phyloP scores from a whole-genome alignment of 148 eudicot genomes.

The Rhododendron kiyosumense region DNA sequence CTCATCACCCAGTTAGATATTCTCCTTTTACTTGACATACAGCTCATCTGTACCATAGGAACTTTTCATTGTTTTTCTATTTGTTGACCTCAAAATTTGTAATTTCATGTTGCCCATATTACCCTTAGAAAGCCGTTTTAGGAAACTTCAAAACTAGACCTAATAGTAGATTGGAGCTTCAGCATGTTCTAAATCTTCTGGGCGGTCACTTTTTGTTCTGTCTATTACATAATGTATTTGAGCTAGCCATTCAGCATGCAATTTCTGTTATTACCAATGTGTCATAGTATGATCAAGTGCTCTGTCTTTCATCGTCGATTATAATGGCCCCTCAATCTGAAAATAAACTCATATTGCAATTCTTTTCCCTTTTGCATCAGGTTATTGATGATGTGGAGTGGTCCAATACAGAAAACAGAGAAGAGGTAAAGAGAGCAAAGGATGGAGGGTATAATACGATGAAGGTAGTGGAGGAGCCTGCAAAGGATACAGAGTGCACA shows the following conservation, averaged over 20 bases:
- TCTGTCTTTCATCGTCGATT: not conserved
- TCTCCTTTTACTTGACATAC: conserved; percentile 4
- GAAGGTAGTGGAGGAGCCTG: conserved; percentile 23
- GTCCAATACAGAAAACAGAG: conserved; percentile 13
- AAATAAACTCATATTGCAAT: not conserved
- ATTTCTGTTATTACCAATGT: not conserved
- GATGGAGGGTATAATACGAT: conserved; percentile 18
- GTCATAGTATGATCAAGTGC: not conserved
- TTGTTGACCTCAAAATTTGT: not conserved
- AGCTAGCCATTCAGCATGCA: not conserved
- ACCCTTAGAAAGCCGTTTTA: not conserved
- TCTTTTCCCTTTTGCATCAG: conserved; percentile 14
- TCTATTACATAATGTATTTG: not conserved
- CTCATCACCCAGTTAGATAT: conserved; percentile 17
- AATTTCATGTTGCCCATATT: not conserved
- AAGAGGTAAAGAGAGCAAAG: conserved; percentile 12
- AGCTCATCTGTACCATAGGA: not conserved
- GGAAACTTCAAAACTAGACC: not conserved
- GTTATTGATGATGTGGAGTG: conserved; percentile 23
- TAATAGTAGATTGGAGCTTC: not conserved
- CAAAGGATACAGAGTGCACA: conserved; percentile 25
- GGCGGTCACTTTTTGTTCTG: not conserved
- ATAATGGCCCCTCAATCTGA: not conserved
- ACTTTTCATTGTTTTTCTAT: not conserved
- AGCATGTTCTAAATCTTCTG: not conserved